phyloP scores from a whole-genome alignment of 805 yeast genomes.

The Candida sanyiensis region DNA sequence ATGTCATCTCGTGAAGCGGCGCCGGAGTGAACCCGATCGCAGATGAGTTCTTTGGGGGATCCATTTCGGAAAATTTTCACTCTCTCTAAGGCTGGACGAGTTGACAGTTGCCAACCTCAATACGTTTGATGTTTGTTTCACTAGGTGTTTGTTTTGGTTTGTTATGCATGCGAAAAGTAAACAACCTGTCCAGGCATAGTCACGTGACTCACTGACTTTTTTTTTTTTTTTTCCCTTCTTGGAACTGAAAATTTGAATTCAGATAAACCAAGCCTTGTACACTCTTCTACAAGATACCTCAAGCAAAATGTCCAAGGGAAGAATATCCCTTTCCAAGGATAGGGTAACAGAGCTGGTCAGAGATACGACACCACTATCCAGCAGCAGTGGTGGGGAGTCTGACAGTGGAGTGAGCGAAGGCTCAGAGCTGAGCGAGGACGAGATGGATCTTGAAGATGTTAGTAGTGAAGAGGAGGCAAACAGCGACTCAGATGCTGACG shows the following conservation, averaged over 20 bases:
- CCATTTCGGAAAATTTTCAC: neutral
- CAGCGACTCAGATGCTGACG: slow-evolving; percentile 29
- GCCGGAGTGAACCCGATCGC: neutral
- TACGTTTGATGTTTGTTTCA: slow-evolving; percentile 2
- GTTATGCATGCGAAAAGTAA: slow-evolving; percentile 1
- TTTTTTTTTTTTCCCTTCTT: no score
- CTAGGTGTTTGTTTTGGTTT: neutral
- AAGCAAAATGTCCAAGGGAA: slow-evolving; percentile 7
- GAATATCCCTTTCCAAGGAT: slow-evolving; percentile 5
- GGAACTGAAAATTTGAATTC: slow-evolving; percentile 2
- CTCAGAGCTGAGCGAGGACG: slow-evolving; percentile 10
- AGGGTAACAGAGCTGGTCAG: slow-evolving; percentile 6
- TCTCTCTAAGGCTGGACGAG: no score
- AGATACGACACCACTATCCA: slow-evolving; percentile 6
- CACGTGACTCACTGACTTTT: no score
- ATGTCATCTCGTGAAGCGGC: neutral
- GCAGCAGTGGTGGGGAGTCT: slow-evolving; percentile 12
- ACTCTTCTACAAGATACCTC: neutral
- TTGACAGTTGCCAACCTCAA: no score
- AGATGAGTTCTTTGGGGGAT: neutral
- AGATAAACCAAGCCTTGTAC: neutral
- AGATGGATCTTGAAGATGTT: slow-evolving; percentile 8
- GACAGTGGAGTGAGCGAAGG: slow-evolving; percentile 11
- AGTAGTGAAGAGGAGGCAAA: slow-evolving; percentile 17
- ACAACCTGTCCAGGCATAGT: no score